These are phyloP conservation scores for Eucalyptus decipiens DNA, from an alignment of 345 rosid genomes.

Conservation along the genomic window DNA sequence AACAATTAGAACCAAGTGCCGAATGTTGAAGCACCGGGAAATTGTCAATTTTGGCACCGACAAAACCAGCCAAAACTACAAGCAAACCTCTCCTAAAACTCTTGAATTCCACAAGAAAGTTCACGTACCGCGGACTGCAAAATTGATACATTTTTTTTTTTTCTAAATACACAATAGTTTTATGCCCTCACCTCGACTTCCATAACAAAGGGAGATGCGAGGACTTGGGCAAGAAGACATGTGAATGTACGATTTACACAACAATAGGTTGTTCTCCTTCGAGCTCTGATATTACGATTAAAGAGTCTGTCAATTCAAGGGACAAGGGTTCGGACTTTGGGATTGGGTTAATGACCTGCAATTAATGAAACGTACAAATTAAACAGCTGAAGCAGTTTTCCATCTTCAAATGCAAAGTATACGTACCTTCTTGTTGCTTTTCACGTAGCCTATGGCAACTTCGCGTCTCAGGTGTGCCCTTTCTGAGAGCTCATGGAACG, in stretches of 20 bases:
- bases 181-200: neutral
- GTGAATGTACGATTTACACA: neutral
- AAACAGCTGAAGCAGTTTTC: too few relatives aligned
- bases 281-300: slow-evolving; percentile 89
- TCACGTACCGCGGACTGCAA: neutral
- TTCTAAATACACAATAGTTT: neutral
- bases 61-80: neutral
- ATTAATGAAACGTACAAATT: neutral
- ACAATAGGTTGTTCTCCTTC: slow-evolving; percentile 66
- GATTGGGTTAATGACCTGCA: slow-evolving; percentile 76
- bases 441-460: slow-evolving; percentile 86
- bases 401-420: neutral
- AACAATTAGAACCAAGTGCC: neutral
- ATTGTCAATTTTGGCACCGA: neutral
- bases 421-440: slow-evolving; percentile 48
- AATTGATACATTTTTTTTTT: neutral
- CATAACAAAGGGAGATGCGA: neutral
- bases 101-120: neutral
- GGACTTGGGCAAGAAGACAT: neutral
- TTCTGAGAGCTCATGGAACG: slow-evolving; percentile 71
- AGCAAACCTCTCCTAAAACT: neutral
- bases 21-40: neutral
- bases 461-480: slow-evolving; percentile 69
- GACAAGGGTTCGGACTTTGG: slow-evolving; percentile 55
- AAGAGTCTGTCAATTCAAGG: slow-evolving; percentile 42